Conservation (phyloP, 768 basidiomycete species). For the Multifurca ochricompacta region DNA sequence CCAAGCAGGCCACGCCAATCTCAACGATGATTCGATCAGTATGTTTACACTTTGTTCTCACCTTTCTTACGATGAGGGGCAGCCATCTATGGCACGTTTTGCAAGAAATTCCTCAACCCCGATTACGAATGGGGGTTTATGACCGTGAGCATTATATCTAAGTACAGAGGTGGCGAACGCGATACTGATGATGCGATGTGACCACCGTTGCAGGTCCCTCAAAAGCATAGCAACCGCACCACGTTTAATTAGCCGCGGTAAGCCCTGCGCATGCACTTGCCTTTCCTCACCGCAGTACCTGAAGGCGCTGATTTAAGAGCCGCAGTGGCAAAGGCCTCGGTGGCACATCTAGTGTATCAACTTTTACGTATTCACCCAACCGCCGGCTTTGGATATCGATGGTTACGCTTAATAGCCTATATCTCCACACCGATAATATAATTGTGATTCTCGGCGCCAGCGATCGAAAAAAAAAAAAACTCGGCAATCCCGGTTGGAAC, state of each 20-base stretch:
- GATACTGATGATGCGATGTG: too few relatives aligned
- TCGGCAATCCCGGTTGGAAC: slow-evolving; percentile 28
- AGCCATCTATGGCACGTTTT: slow-evolving; percentile 15
- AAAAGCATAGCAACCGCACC: slow-evolving; percentile 12
- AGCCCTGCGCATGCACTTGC: background rate
- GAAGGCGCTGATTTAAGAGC: background rate
- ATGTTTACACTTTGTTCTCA: background rate
- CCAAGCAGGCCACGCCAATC: slow-evolving; percentile 23
- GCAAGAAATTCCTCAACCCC: slow-evolving; percentile 16
- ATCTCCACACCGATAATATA: too few relatives aligned
- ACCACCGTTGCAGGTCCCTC: slow-evolving; percentile 12
- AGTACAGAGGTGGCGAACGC: background rate
- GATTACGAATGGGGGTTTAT: slow-evolving; percentile 21
- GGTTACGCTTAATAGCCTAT: background rate
- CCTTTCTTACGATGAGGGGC: background rate
- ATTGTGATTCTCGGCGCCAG: background rate
- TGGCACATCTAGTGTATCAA: slow-evolving; percentile 20
- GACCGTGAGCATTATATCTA: slow-evolving; percentile 6
- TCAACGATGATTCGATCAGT: slow-evolving; percentile 17
- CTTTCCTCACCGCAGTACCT: background rate
- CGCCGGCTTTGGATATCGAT: slow-evolving; percentile 22
- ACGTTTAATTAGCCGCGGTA: slow-evolving; percentile 17
- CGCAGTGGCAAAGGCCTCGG: slow-evolving; percentile 21
- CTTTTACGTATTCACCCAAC: slow-evolving; percentile 20
- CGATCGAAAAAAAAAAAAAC: slow-evolving; percentile 19